These are phyloP conservation scores for Ceriops tagal DNA, from an alignment of 345 rosid genomes.

Conservation along the genomic window DNA sequence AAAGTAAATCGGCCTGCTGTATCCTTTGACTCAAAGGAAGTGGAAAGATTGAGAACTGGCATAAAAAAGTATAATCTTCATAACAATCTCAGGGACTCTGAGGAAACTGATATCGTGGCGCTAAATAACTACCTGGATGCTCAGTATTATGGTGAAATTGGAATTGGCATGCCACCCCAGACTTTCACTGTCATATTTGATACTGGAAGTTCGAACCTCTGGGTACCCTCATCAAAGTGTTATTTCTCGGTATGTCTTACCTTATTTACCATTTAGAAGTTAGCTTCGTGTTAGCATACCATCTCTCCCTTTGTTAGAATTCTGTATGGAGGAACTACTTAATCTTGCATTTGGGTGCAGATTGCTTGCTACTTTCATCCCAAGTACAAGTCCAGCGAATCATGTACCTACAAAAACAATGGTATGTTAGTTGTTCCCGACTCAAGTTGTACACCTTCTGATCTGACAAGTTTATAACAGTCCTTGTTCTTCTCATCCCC, in stretches of 20 bases:
- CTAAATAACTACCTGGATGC: slow-evolving; percentile 29
- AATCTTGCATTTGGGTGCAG: slow-evolving; percentile 17
- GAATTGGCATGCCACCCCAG: slow-evolving; percentile 27
- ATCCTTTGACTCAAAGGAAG: slow-evolving; percentile 7
- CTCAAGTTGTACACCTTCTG: neutral
- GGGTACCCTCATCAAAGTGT: slow-evolving; percentile 32
- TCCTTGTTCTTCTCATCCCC: too few species aligned
- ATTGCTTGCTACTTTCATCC: slow-evolving; percentile 33
- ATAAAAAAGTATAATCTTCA: slow-evolving; percentile 5
- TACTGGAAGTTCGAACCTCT: slow-evolving; percentile 35
- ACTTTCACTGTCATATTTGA: slow-evolving; percentile 32
- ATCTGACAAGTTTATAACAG: neutral
- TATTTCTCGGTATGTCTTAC: slow-evolving; percentile 25
- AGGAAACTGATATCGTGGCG: slow-evolving; percentile 6
- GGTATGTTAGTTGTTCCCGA: slow-evolving; percentile 15
- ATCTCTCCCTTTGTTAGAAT: neutral
- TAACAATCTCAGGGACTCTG: slow-evolving; percentile 4
- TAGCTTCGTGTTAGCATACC: neutral
- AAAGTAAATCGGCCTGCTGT: slow-evolving; percentile 6
- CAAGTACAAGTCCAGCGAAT: slow-evolving; percentile 24
- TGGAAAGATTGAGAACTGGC: slow-evolving; percentile 1
- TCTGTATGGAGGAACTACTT: neutral
- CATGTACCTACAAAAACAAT: slow-evolving; percentile 21
- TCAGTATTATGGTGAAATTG: slow-evolving; percentile 35
- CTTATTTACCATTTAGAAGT: neutral